A percentile compares a stretch with the other conserved stretches of the same genome.
Conservation (phyloP, 1,284 basidiomycete genomes). For the Ustilago tritici region DNA sequence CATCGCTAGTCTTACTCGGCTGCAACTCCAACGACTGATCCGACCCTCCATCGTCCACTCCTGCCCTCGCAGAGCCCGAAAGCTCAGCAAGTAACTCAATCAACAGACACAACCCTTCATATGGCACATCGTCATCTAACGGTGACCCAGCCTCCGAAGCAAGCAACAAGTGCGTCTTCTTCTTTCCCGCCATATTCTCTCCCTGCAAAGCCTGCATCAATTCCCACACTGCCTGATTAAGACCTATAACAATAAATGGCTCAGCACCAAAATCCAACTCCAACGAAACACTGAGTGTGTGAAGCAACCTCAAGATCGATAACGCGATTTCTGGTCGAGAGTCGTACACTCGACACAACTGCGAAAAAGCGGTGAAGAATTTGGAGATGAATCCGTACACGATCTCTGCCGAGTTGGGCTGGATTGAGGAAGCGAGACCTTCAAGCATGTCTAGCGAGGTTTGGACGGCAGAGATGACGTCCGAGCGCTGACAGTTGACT, state of each 20-base stretch:
- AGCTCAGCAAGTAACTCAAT: slow-evolving; percentile 50
- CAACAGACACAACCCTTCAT: slow-evolving; percentile 51
- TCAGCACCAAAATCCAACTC: slow-evolving; percentile 49
- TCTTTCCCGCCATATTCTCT: slow-evolving; percentile 18
- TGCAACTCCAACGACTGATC: slow-evolving; percentile 23
- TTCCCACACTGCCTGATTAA: slow-evolving; percentile 43
- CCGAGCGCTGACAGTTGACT: slow-evolving; percentile 45
- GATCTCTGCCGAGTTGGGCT: slow-evolving; percentile 51
- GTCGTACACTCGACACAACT: slow-evolving; percentile 46
- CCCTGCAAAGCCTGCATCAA: slow-evolving; percentile 42
- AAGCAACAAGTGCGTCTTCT: slow-evolving; percentile 42
- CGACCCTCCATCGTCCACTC: slow-evolving; percentile 41
- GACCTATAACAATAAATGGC: slow-evolving; percentile 36
- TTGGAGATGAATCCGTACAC: slow-evolving; percentile 54
- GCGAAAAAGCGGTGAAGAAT: slow-evolving; percentile 50
- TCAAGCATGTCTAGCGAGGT: slow-evolving; percentile 61
- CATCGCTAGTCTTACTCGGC: slow-evolving; percentile 40
- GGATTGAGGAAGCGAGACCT: slow-evolving; percentile 49
- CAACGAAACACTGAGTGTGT: slow-evolving; percentile 42
- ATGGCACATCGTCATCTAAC: slow-evolving; percentile 58
- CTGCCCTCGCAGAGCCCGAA: slow-evolving; percentile 31
- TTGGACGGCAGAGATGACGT: slow-evolving; percentile 51
- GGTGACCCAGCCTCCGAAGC: slow-evolving; percentile 28
- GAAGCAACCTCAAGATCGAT: slow-evolving; percentile 33
- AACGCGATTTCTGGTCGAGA: slow-evolving; percentile 49